Base-by-base conservation (phyloP, 257 asterid genomes). In the Nicotiana noctiflora region DNA sequence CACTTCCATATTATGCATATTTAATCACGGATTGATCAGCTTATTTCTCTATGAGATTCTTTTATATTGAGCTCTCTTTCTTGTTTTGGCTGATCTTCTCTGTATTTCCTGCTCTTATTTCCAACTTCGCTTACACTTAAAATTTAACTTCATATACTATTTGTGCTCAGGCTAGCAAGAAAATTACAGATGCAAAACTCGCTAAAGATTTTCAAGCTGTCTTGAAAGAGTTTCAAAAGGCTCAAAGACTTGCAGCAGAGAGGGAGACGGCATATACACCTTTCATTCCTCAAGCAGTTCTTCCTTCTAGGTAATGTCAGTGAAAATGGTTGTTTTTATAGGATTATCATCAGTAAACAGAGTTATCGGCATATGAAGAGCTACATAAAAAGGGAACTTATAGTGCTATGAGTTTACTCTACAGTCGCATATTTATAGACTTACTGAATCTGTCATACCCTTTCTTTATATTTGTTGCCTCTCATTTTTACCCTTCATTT, bases 131-230 rank as follows among this genome's bases (percentile, higher is more conserved):
- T 56, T 63, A 31, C 31, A 11, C 32, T 17, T 27, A 65, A 67
- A 67, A 46, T 61, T 61, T 7, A 82, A 65, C 29, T 27, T 63
- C 8, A 19, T 82, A 19, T 82, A 56, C 27, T 72, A 57, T 34
- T 52, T 83, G 18, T 60, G 49, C 86, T 81, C 91, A 95, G 98
- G 89, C 93, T 80, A 91, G 88, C 97, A 95, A 93, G 93, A 95
- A 93, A 88, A 85, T 95, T 31, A 85, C 98, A 10, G 98, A 93
- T 86, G 98, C 97, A 27, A 94, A 93, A 87, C 98, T 93, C 86
- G 98, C 98, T 59, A 94, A 90, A 85, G 98, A 94, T 83, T 93
- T 94, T 88, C 93, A 94, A 92, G 93, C 96, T 31, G 93, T 94
- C 46, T 85, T 94, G 76, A 93, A 94, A 84, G 98, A 93, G 90